phyloP scores from a whole-genome alignment of 768 basidiomycete genomes.

The Naganishia onofrii region DNA sequence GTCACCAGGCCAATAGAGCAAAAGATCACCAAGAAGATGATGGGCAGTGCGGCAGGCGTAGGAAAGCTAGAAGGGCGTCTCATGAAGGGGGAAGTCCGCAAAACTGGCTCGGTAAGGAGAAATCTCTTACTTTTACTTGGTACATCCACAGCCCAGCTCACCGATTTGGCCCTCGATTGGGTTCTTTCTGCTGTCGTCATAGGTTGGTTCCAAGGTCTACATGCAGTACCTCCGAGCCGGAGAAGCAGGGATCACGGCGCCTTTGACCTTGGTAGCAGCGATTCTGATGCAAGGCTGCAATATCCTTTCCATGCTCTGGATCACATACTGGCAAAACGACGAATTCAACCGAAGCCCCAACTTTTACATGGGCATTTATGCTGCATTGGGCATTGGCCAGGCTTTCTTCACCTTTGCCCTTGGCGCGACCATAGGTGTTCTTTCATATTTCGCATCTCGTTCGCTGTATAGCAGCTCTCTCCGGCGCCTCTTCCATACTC shows the following conservation, averaged over 20 bases:
- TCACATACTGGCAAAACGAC: constrained; percentile 72
- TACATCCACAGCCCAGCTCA: constrained; percentile 3
- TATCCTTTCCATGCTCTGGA: constrained; percentile 65
- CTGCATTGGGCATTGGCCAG: constrained; percentile 62
- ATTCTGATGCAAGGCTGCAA: constrained; percentile 58
- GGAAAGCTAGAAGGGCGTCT: constrained; percentile 67
- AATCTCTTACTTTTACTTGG: constrained; percentile 29
- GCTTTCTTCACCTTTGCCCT: constrained; percentile 62
- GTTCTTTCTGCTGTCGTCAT: not conserved
- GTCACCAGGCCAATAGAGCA: constrained; percentile 37
- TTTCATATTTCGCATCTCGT: constrained; percentile 63
- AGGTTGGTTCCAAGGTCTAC: constrained; percentile 58
- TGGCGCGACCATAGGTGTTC: constrained; percentile 61
- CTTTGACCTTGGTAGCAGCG: constrained; percentile 58
- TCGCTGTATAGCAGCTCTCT: constrained; percentile 62
- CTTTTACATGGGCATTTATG: constrained; percentile 68
- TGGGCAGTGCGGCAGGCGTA: constrained; percentile 57
- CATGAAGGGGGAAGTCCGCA: constrained; percentile 64
- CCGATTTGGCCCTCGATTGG: not conserved
- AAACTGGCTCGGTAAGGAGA: constrained; percentile 59
- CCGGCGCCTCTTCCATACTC: constrained; percentile 54
- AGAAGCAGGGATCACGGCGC: constrained; percentile 57
- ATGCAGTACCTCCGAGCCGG: constrained; percentile 62
- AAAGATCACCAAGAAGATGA: constrained; percentile 48
- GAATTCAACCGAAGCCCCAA: constrained; percentile 52